Conservation (phyloP, 352 stramenopile species). For the Globisporangium uncinulatum region DNA sequence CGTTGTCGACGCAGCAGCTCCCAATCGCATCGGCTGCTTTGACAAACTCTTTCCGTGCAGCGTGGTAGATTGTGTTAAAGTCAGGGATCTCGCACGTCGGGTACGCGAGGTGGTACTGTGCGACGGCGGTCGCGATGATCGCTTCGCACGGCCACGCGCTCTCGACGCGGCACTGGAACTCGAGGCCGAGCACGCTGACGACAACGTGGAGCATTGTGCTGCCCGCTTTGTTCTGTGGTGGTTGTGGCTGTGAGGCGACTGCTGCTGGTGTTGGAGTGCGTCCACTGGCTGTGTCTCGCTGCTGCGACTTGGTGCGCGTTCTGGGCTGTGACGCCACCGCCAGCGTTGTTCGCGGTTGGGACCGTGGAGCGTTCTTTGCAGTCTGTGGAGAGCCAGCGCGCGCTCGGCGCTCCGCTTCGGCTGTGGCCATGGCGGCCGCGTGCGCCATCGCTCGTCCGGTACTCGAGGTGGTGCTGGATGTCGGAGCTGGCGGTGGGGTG, state of each 20-base stretch:
- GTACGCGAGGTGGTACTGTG: constrained; percentile 54
- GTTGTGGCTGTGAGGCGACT: constrained; percentile 1
- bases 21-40: constrained; percentile 40
- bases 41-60: constrained; percentile 46
- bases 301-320: constrained; percentile 5
- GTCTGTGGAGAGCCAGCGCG: constrained; percentile 1
- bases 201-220: constrained; percentile 36
- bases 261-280: constrained; percentile 13
- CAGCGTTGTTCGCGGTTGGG: neutral
- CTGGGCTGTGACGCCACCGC: constrained; percentile 4
- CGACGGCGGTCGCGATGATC: constrained; percentile 53
- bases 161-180: constrained; percentile 51
- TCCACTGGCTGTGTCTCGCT: constrained; percentile 1
- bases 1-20: constrained; percentile 39
- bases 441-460: constrained; percentile 11
- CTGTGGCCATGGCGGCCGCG: constrained; percentile 11
- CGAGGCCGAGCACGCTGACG: constrained; percentile 39
- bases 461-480: neutral
- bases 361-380: constrained; percentile 1
- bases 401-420: constrained; percentile 7
- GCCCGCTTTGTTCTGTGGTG: neutral
- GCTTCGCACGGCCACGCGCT: constrained; percentile 62
- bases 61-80: constrained; percentile 71
- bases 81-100: constrained; percentile 64
- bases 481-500: constrained; percentile 6